A percentile compares a stretch with the other conserved stretches of the same genome.
Evolutionary conservation across 2,329 filamentous ascomycete genomes (phyloP).

Genomic region (Epichloe scottii): DNA sequence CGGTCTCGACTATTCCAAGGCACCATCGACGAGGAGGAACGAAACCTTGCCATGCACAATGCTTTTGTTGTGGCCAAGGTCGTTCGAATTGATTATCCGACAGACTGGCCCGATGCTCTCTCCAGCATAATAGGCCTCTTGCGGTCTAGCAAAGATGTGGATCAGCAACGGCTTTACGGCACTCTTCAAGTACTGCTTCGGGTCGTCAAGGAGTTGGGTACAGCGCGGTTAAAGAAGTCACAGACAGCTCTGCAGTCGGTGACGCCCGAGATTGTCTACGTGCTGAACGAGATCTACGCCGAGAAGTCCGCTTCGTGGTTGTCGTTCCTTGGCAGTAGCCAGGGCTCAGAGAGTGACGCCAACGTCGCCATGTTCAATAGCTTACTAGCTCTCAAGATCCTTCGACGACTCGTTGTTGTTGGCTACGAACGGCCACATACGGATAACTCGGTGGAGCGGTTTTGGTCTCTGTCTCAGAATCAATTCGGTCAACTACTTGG

Average conservation of each 20-base stretch:
- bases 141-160: constrained; percentile 36
- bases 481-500: constrained; percentile 68
- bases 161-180: constrained; percentile 56
- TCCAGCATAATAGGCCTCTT: constrained; percentile 51
- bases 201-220: constrained; percentile 81
- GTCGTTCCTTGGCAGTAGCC: constrained; percentile 42
- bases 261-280: constrained; percentile 71
- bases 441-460: constrained; percentile 60
- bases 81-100: constrained; percentile 76
- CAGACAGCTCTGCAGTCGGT: constrained; percentile 65
- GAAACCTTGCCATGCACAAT: constrained; percentile 72
- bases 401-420: constrained; percentile 65
- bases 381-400: constrained; percentile 62
- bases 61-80: constrained; percentile 81
- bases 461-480: constrained; percentile 68
- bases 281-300: constrained; percentile 68
- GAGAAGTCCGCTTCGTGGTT: constrained; percentile 61
- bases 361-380: constrained; percentile 62
- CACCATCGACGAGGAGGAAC: constrained; percentile 64
- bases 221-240: constrained; percentile 61
- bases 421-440: constrained; percentile 78
- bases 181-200: constrained; percentile 68
- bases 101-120: constrained; percentile 63
- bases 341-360: constrained; percentile 44
- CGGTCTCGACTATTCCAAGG: constrained; percentile 63